Percentiles rank a stretch among this genome's conserved stretches.
These are phyloP conservation scores for Coriolopsis trogii DNA, from an alignment of 1,284 basidiomycete species.

Conservation along the genomic window DNA sequence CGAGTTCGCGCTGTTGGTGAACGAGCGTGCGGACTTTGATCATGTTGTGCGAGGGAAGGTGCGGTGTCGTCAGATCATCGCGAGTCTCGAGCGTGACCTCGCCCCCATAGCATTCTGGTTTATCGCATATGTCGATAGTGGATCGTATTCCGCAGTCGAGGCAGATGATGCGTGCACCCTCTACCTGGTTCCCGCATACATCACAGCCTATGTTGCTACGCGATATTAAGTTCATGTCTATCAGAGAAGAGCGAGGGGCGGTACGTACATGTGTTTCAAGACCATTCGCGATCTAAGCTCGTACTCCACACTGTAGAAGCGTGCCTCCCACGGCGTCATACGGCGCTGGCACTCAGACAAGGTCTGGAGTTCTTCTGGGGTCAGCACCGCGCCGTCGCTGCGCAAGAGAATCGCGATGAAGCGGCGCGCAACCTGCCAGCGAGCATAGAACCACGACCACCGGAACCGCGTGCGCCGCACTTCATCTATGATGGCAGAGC, in stretches of 20 bases:
- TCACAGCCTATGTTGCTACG: constrained; percentile 3
- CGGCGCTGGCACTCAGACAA: neutral
- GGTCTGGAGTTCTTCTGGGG: neutral
- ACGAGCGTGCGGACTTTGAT: constrained; percentile 4
- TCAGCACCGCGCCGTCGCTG: neutral
- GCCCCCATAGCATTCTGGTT: neutral
- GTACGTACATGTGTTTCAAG: neutral
- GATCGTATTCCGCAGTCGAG: constrained; percentile 1
- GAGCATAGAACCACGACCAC: neutral
- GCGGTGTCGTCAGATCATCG: constrained; percentile 1
- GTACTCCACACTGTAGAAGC: too few species aligned
- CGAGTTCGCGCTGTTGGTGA: neutral
- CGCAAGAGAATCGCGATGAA: neutral
- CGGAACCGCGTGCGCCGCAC: constrained; percentile 3
- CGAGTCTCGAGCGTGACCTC: neutral
- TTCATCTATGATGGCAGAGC: constrained; percentile 11
- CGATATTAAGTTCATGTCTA: neutral
- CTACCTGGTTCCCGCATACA: neutral
- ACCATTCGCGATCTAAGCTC: too few species aligned
- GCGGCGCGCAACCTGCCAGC: neutral
- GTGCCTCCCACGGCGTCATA: neutral
- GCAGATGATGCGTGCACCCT: constrained; percentile 4
- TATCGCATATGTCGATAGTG: constrained; percentile 5
- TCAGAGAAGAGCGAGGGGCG: neutral
- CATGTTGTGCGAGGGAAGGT: constrained; percentile 1